phyloP scores from a whole-genome alignment of 805 yeast genomes.

The Metschnikowia similis region DNA sequence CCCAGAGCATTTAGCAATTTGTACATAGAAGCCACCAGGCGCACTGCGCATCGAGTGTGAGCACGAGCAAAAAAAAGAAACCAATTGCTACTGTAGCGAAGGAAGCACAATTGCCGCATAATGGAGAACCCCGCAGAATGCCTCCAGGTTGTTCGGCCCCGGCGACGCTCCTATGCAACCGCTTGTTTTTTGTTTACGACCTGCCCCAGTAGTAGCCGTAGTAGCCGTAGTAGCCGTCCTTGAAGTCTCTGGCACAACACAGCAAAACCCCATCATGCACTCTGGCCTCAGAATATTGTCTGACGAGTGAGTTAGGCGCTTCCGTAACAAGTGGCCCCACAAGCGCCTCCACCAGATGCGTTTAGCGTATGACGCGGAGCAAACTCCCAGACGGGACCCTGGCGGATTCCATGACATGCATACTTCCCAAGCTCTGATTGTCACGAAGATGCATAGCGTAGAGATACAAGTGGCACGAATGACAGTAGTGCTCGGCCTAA shows the following conservation, averaged over 20 bases:
- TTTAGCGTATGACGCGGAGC: not conserved
- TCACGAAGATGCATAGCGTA: not conserved
- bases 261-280: conserved; percentile 1
- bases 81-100: not conserved
- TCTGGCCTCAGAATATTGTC: not conserved
- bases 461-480: not conserved
- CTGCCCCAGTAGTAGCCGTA: not conserved
- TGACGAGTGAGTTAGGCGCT: not conserved
- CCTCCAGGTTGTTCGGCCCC: not conserved
- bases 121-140: not conserved
- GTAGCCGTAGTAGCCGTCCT: not conserved
- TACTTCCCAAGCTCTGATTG: not conserved
- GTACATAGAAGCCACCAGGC: conserved; percentile 1
- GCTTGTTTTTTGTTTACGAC: not conserved
- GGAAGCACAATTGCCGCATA: not conserved
- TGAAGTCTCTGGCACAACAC: not conserved
- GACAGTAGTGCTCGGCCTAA: not conserved
- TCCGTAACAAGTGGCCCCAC: not conserved
- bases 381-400: not conserved
- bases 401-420: not conserved
- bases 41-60: conserved; percentile 2
- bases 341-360: not conserved
- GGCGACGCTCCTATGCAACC: not conserved
- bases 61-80: not conserved
- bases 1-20: conserved; percentile 1